Percentiles rank a stretch among this genome's conserved stretches.
phyloP scores from a whole-genome alignment of 805 yeast species.

The Kodamaea neixiangensis region DNA sequence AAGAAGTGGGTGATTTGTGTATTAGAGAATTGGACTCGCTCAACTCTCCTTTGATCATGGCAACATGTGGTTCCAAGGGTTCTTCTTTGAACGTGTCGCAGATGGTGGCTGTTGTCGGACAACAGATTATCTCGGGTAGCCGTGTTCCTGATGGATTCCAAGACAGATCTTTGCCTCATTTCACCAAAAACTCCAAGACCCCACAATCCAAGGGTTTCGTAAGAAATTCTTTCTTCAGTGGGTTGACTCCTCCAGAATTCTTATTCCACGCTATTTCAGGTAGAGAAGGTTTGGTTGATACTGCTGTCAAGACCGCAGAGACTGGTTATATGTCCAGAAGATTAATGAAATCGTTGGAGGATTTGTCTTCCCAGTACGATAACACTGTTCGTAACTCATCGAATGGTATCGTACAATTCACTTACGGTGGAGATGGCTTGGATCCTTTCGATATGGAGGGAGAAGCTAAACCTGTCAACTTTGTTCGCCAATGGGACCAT shows the following conservation, averaged over 20 bases:
- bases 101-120: conserved; percentile 99
- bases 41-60: conserved; percentile 98
- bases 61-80: conserved; percentile 99
- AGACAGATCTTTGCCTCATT: conserved; percentile 96
- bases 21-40: conserved; percentile 84
- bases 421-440: conserved; percentile 97
- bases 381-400: conserved; percentile 93
- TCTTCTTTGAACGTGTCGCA: conserved; percentile 97
- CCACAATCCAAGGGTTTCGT: conserved; percentile 99
- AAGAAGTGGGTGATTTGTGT: conserved; percentile 98
- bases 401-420: conserved; percentile 95
- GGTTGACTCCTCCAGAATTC: conserved; percentile 95
- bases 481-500: conserved; percentile 93
- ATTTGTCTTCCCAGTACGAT: conserved; percentile 90
- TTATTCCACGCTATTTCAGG: conserved; percentile 99
- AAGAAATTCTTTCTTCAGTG: conserved; percentile 91
- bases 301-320: conserved; percentile 99
- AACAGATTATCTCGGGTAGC: conserved; percentile 96
- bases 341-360: conserved; percentile 96
- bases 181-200: conserved; percentile 91
- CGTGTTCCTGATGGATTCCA: conserved; percentile 99
- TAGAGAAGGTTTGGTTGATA: conserved; percentile 98
- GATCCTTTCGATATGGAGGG: conserved; percentile 99
- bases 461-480: conserved; percentile 94
- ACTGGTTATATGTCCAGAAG: conserved; percentile 99